phyloP scores from a whole-genome alignment of 352 stramenopile species.

The Globisporangium spinosum region DNA sequence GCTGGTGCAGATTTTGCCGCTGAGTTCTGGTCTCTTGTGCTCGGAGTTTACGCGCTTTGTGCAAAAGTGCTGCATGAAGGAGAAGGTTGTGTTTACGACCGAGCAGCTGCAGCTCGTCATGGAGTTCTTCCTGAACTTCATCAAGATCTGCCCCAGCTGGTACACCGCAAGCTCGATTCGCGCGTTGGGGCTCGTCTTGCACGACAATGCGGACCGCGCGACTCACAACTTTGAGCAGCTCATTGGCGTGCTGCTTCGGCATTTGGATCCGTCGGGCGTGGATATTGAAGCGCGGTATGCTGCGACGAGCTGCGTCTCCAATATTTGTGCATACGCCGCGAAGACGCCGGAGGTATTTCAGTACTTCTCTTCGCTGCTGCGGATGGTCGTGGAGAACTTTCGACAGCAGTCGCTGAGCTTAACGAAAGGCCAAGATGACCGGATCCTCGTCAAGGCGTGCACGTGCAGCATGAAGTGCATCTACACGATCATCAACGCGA shows the following conservation, averaged over 20 bases:
- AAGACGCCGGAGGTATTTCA: conserved; percentile 67
- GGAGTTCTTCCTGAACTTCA: conserved; percentile 70
- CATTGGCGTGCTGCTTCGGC: conserved; percentile 63
- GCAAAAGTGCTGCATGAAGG: conserved; percentile 71
- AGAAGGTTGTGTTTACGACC: conserved; percentile 61
- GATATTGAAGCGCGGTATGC: conserved; percentile 85
- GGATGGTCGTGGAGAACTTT: conserved; percentile 86
- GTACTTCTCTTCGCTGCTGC: conserved; percentile 70
- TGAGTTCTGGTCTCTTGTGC: conserved; percentile 68
- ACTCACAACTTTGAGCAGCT: conserved; percentile 57
- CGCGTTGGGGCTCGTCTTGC: conserved; percentile 65
- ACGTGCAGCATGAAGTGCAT: conserved; percentile 87
- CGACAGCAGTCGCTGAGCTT: conserved; percentile 69
- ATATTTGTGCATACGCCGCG: conserved; percentile 65
- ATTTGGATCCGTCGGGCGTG: conserved; percentile 72
- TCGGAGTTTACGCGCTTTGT: conserved; percentile 79
- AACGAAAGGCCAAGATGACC: conserved; percentile 58
- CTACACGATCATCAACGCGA: conserved; percentile 76
- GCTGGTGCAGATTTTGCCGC: conserved; percentile 53
- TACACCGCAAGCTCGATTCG: conserved; percentile 69
- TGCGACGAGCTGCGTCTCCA: conserved; percentile 81
- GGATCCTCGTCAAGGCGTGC: conserved; percentile 80
- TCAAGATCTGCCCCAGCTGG: conserved; percentile 72
- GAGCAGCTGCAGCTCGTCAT: conserved; percentile 59
- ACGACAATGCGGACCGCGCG: conserved; percentile 76